Conservation (phyloP, 768 basidiomycete species). For the Clitopilus hobsonii region DNA sequence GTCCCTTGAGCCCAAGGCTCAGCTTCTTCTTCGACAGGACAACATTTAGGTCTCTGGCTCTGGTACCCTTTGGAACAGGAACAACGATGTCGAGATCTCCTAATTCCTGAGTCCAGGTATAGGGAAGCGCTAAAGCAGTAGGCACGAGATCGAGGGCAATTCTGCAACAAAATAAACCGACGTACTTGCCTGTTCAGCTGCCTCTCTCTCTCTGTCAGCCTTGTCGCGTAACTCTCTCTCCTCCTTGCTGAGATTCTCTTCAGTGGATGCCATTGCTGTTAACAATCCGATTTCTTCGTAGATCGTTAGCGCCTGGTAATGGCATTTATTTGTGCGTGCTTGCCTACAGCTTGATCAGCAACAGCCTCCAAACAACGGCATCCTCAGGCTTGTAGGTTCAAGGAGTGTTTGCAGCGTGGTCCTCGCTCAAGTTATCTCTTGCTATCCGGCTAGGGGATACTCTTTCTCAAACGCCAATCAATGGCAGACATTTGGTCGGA, state of each 20-base stretch:
- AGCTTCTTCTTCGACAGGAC: conserved; percentile 79
- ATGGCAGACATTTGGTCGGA: conserved; percentile 75
- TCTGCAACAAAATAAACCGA: conserved; percentile 10
- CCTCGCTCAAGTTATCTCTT: conserved; percentile 6
- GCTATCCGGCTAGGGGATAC: conserved; percentile 1
- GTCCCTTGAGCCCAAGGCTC: conserved; percentile 78
- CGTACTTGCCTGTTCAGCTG: conserved; percentile 81
- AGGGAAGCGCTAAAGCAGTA: conserved; percentile 66
- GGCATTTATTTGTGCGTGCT: not conserved
- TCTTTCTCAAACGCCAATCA: conserved; percentile 10
- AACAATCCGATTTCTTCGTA: not conserved
- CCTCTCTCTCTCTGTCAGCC: conserved; percentile 63
- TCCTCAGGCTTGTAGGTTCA: not conserved
- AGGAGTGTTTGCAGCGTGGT: not conserved
- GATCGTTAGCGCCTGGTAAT: not conserved
- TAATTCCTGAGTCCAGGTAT: conserved; percentile 87
- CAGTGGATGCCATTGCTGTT: no score
- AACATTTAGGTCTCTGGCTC: conserved; percentile 70
- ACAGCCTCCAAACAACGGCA: conserved; percentile 7
- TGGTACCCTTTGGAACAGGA: conserved; percentile 84
- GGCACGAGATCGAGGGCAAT: conserved; percentile 17
- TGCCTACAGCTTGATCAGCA: conserved; percentile 3
- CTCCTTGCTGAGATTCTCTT: conserved; percentile 71
- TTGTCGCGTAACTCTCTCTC: conserved; percentile 73
- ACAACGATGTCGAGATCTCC: conserved; percentile 80